Evolutionary conservation across 2,329 filamentous ascomycete species (phyloP), one percentile per base, ranked within the genome.

Genomic region (Stagonosporopsis vannaccii): DNA sequence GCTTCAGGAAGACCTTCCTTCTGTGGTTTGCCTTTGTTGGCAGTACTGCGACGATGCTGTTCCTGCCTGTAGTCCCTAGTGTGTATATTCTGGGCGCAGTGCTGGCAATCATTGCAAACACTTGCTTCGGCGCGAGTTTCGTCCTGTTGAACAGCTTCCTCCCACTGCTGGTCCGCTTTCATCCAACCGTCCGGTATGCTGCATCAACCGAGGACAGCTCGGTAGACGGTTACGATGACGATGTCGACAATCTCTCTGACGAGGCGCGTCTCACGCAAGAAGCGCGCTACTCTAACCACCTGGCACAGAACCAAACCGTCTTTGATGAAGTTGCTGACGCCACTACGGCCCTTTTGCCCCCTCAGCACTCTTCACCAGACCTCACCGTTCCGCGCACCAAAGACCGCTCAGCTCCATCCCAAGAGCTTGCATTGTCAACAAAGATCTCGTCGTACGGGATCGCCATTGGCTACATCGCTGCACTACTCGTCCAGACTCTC

Each of bases 91-190:
- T 98, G 11, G 94, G 90, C 40, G 91, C 90, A 3, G 63, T 98
- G 2, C 82, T 97, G 57, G 93, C 95, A 26, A 91, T 98, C 62
- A 81, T 98, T 45, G 90, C 93, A 32, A 98, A 98, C 74, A 96
- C 92, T 1, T 94, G 92, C 40, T 96, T 97, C 71, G 95, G 95
- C 20, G 92, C 93, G 15, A 97, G 92, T 0, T 98, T 97, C 74
- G 95, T 99, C 2, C 83, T 99, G 12, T 80, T 99, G 41, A 99
- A 99, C 78, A 97, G 93, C 0, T 99, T 97, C 69, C 80, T 99
- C 39, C 95, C 95, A 0, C 81, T 99, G 8, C 83, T 99, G 9
- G 95, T 98, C 54, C 86, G 94, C 42, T 87, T 96, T 71, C 92
- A 98, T 74, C 91, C 92, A 11, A 77, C 77, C 6, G 74, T 84